phyloP scores from a whole-genome alignment of 2,329 filamentous ascomycete species.

The Stylonectria norvegica region DNA sequence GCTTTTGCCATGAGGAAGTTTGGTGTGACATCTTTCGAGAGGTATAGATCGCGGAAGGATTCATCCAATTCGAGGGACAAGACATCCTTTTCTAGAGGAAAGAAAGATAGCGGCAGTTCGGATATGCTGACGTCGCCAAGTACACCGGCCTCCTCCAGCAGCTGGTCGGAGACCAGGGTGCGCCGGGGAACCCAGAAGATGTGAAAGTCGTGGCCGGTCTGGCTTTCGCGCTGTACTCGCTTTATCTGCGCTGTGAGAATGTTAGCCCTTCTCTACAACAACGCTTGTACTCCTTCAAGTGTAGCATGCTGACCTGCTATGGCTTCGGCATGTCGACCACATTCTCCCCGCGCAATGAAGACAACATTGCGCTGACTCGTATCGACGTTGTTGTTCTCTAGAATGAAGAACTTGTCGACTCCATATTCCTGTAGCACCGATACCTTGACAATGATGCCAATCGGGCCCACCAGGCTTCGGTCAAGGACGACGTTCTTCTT shows the following conservation, averaged over 20 bases:
- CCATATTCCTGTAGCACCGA: slow-evolving; percentile 95
- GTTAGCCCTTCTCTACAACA: too few relatives aligned
- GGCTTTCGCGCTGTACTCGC: slow-evolving; percentile 79
- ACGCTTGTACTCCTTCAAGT: neutral
- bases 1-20: slow-evolving; percentile 85
- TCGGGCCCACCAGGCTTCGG: slow-evolving; percentile 80
- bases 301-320: slow-evolving; percentile 71
- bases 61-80: slow-evolving; percentile 87
- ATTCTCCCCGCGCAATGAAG: slow-evolving; percentile 89
- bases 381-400: slow-evolving; percentile 94
- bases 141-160: slow-evolving; percentile 89
- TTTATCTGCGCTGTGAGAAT: slow-evolving; percentile 78
- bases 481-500: slow-evolving; percentile 99
- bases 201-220: slow-evolving; percentile 91
- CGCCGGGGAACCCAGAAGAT: slow-evolving; percentile 94
- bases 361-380: slow-evolving; percentile 92
- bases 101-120: slow-evolving; percentile 84
- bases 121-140: slow-evolving; percentile 87
- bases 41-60: slow-evolving; percentile 81
- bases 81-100: slow-evolving; percentile 87
- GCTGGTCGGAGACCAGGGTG: slow-evolving; percentile 84
- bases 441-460: slow-evolving; percentile 91
- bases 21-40: slow-evolving; percentile 87
- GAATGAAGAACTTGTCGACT: slow-evolving; percentile 93
- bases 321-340: slow-evolving; percentile 73